These are phyloP conservation scores for Phytophthora cajani DNA, from an alignment of 352 stramenopile genomes.

Conservation along the genomic window DNA sequence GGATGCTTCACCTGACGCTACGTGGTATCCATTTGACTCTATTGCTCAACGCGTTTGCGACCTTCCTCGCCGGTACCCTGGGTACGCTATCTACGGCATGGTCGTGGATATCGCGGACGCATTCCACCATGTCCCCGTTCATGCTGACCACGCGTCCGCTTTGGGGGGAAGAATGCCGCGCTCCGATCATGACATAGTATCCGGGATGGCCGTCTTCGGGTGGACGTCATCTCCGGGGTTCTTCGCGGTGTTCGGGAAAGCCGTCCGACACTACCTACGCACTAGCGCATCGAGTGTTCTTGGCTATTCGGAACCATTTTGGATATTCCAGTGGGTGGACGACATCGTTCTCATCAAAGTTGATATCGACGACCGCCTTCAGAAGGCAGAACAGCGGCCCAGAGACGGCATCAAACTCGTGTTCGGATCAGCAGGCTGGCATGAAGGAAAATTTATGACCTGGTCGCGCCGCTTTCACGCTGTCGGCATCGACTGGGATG, in stretches of 20 bases:
- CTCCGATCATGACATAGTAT: background rate
- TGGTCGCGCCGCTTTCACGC: background rate
- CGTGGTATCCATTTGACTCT: background rate
- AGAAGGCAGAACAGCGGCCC: background rate
- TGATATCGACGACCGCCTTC: background rate
- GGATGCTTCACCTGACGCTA: background rate
- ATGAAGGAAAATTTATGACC: background rate
- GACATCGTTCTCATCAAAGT: background rate
- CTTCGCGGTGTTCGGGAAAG: no score
- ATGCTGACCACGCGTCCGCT: background rate
- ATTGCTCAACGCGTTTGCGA: background rate
- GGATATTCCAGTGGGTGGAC: background rate
- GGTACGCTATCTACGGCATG: background rate
- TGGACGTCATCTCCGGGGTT: no score
- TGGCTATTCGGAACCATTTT: background rate
- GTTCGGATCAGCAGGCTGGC: background rate
- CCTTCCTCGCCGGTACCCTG: background rate
- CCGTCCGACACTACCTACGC: no score
- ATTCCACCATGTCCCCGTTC: background rate
- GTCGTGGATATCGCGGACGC: background rate
- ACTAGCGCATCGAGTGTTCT: no score
- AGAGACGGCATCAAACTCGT: background rate
- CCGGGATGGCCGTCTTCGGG: background rate
- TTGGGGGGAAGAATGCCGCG: background rate
- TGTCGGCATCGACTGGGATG: background rate